Evolutionary conservation across 768 basidiomycete species (phyloP).

Genomic region (Rhizopogon sp.): DNA sequence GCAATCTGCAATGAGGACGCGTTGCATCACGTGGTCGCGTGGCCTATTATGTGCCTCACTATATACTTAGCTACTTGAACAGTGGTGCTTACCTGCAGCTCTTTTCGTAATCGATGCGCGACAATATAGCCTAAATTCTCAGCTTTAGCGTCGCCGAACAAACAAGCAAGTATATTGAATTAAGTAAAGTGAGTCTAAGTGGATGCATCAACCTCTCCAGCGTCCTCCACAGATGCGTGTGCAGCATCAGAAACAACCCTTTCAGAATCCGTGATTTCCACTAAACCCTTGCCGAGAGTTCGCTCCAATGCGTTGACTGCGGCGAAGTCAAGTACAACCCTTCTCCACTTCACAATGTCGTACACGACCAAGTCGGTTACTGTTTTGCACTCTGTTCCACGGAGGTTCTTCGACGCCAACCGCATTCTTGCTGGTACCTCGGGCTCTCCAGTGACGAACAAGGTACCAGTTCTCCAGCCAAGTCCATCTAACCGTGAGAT

Average conservation of each 20-base stretch:
- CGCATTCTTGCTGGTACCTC: constrained; percentile 49
- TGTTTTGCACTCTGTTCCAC: constrained; percentile 57
- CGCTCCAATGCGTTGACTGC: constrained; percentile 79
- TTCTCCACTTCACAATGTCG: constrained; percentile 79
- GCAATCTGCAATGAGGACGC: constrained; percentile 13
- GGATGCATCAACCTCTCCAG: neutral
- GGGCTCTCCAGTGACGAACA: constrained; percentile 69
- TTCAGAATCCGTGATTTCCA: constrained; percentile 1
- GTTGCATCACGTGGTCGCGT: constrained; percentile 28
- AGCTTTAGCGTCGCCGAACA: no score
- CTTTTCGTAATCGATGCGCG: no score
- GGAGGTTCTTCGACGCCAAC: constrained; percentile 66
- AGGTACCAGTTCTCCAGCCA: constrained; percentile 60
- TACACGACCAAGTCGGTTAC: constrained; percentile 72
- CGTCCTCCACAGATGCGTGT: neutral
- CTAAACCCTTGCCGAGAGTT: constrained; percentile 42
- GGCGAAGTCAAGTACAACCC: constrained; percentile 73
- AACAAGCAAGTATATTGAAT: neutral
- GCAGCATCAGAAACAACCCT: constrained; percentile 5
- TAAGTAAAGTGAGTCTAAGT: neutral
- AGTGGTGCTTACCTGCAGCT: no score
- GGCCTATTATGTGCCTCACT: neutral
- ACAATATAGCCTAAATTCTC: no score
- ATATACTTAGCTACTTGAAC: no score
- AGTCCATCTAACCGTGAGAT: constrained; percentile 56